These are phyloP conservation scores for Vanderwaltozyma tropicalis DNA, from an alignment of 805 yeast species.

Conservation along the genomic window DNA sequence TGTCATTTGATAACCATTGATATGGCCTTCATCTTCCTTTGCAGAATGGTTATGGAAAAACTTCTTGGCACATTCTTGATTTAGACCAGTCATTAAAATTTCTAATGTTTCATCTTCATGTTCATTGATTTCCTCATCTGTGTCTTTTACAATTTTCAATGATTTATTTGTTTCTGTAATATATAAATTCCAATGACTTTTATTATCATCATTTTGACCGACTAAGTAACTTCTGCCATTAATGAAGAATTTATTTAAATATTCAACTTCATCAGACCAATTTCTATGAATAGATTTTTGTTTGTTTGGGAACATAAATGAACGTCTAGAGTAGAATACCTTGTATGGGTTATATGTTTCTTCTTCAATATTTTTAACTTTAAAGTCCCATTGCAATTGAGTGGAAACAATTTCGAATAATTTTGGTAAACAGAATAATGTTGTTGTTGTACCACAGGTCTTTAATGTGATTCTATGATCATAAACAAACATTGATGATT, in stretches of 20 bases:
- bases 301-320: slow-evolving; percentile 83
- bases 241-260: slow-evolving; percentile 54
- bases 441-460: slow-evolving; percentile 95
- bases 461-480: slow-evolving; percentile 77
- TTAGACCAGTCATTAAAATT: slow-evolving; percentile 79
- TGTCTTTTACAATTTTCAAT: slow-evolving; percentile 6
- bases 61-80: slow-evolving; percentile 27
- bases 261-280: slow-evolving; percentile 73
- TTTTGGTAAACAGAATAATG: slow-evolving; percentile 62
- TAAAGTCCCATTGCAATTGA: slow-evolving; percentile 34
- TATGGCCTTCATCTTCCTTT: slow-evolving; percentile 52
- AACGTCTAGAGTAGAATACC: slow-evolving; percentile 81
- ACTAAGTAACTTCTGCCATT: slow-evolving; percentile 61
- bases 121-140: slow-evolving; percentile 6
- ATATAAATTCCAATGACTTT: slow-evolving; percentile 85
- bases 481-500: slow-evolving; percentile 82
- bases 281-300: slow-evolving; percentile 73
- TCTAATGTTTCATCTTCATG: slow-evolving; percentile 68
- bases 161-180: slow-evolving; percentile 39
- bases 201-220: slow-evolving; percentile 61
- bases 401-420: slow-evolving; percentile 43
- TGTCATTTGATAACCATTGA: slow-evolving; percentile 62
- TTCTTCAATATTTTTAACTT: not conserved
- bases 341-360: slow-evolving; percentile 38
- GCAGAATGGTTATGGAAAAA: slow-evolving; percentile 1